These are phyloP conservation scores for Exophiala aquamarina DNA, from an alignment of 2,329 filamentous ascomycete genomes.

Conservation along the genomic window DNA sequence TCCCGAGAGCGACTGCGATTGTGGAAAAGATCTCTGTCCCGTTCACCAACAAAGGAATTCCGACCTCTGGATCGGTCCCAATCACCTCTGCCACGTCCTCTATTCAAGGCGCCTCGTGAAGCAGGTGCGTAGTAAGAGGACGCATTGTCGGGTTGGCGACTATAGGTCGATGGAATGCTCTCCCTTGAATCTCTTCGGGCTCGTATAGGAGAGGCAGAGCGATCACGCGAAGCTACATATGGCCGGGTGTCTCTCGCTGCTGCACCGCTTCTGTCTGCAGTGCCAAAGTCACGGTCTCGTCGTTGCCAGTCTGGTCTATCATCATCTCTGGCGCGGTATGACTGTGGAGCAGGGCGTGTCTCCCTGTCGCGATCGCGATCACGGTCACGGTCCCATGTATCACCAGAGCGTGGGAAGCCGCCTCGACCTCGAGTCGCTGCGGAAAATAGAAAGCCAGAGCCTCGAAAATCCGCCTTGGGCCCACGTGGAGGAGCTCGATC, in stretches of 20 bases:
- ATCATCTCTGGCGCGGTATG: slow-evolving; percentile 39
- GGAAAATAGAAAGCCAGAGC: slow-evolving; percentile 41
- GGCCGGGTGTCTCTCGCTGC: slow-evolving; percentile 40
- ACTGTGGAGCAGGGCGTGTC: slow-evolving; percentile 35
- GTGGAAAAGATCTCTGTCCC: slow-evolving; percentile 44
- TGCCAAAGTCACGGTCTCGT: slow-evolving; percentile 48
- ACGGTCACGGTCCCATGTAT: slow-evolving; percentile 42
- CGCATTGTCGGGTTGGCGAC: slow-evolving; percentile 37
- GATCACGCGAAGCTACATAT: slow-evolving; percentile 44
- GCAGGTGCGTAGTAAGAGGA: slow-evolving; percentile 35
- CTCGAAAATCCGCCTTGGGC: slow-evolving; percentile 71
- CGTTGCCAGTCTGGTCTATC: slow-evolving; percentile 46
- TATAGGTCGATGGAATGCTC: slow-evolving; percentile 40
- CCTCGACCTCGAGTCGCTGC: slow-evolving; percentile 50
- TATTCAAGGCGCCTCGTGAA: slow-evolving; percentile 38
- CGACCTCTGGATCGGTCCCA: slow-evolving; percentile 37
- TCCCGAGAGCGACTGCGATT: slow-evolving; percentile 47
- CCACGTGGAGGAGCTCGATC: slow-evolving; percentile 75
- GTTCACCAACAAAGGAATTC: slow-evolving; percentile 40
- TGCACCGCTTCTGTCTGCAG: slow-evolving; percentile 33
- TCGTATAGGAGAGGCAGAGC: slow-evolving; percentile 44
- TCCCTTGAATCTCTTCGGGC: slow-evolving; percentile 47
- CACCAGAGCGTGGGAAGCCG: slow-evolving; percentile 62
- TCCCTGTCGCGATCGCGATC: slow-evolving; percentile 45
- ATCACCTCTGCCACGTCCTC: slow-evolving; percentile 43